Evolutionary conservation across 148 eudicot species (phyloP), one percentile per base, ranked within the genome.

Genomic region (Agrostemma githago): DNA sequence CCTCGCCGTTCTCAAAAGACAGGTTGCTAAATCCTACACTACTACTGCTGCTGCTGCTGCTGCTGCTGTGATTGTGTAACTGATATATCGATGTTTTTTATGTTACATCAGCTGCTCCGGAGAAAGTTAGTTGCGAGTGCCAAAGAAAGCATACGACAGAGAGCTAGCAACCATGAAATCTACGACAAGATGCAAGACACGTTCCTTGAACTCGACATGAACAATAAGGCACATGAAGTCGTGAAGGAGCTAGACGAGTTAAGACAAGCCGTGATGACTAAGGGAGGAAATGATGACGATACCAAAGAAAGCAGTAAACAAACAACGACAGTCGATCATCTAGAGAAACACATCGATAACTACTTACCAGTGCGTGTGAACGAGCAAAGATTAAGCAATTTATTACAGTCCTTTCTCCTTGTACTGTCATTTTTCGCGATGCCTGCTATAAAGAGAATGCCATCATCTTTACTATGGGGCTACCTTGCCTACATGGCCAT

Each of bases 391-490:
- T 74, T 88, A 5, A 90, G 85, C 89, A 90, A 90, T 67, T 69
- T 90, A 20, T 39, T 88, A 19, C 96, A 90, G 51, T 88, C 92
- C 12, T 53, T 86, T 34, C 79, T 90, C 34, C 87, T 90, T 19
- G 88, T 79, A 56, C 20, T 75, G 3, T 67, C 86, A n/a, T 78
- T 90, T 37, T 81, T 74, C 37, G 88, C 84, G 0, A 82, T 87
- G 84, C 96, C 96, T n/a, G 80, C 79, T 8, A 81, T 90, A 42
- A 88, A 82, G 74, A 71, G 58, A 81, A 85, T 88, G 26, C 95
- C 95, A 21, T 86, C 95, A 5, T 86, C 91, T 3, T 83, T 90
- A 65, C 84, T 90, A 21, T 90, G 95, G 95, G 95, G 92, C 20
- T 90, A 88, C 48, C 85, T 88, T 69, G 88, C 95, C 34, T 90